A percentile compares a stretch with the other conserved stretches of the same genome.
Evolutionary conservation across 1,284 basidiomycete species (phyloP).

Genomic region (Ceratobasidium theobromae): DNA sequence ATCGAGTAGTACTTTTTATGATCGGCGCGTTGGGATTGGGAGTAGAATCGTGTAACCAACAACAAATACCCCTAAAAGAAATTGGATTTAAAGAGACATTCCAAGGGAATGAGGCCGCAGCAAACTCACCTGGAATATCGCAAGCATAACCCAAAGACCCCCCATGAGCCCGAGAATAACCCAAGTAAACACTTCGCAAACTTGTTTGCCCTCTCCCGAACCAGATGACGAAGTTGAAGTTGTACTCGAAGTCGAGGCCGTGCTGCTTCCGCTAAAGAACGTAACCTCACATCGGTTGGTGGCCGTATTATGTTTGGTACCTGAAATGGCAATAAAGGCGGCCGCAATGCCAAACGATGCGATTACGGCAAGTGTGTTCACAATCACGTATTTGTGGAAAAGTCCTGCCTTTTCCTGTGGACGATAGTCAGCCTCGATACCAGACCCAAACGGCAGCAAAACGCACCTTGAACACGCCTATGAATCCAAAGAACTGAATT

Average conservation of each 20-base stretch:
- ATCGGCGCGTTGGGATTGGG: slow-evolving; percentile 70
- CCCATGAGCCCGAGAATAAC: slow-evolving; percentile 90
- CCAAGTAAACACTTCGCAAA: slow-evolving; percentile 89
- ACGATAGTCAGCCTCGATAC: not conserved
- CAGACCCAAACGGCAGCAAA: not conserved
- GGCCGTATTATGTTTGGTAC: slow-evolving; percentile 68
- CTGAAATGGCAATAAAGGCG: slow-evolving; percentile 78
- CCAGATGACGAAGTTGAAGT: too few species aligned
- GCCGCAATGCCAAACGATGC: slow-evolving; percentile 74
- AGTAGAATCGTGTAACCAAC: slow-evolving; percentile 71
- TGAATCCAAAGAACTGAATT: slow-evolving; percentile 76
- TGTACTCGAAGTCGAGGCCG: slow-evolving; percentile 39
- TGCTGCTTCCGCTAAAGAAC: slow-evolving; percentile 51
- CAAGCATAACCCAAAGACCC: slow-evolving; percentile 76
- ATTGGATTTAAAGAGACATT: not conserved
- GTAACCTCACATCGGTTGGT: slow-evolving; percentile 62
- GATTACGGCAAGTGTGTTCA: slow-evolving; percentile 62
- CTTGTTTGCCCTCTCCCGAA: slow-evolving; percentile 55
- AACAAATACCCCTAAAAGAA: slow-evolving; percentile 63
- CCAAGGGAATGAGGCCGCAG: not conserved
- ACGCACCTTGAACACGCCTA: slow-evolving; percentile 74
- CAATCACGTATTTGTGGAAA: slow-evolving; percentile 71
- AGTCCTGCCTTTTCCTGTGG: slow-evolving; percentile 72
- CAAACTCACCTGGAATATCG: slow-evolving; percentile 64
- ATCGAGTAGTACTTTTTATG: slow-evolving; percentile 79